Evolutionary conservation across 345 rosid genomes (phyloP).

Genomic region (Erysimum cheiranthoides): DNA sequence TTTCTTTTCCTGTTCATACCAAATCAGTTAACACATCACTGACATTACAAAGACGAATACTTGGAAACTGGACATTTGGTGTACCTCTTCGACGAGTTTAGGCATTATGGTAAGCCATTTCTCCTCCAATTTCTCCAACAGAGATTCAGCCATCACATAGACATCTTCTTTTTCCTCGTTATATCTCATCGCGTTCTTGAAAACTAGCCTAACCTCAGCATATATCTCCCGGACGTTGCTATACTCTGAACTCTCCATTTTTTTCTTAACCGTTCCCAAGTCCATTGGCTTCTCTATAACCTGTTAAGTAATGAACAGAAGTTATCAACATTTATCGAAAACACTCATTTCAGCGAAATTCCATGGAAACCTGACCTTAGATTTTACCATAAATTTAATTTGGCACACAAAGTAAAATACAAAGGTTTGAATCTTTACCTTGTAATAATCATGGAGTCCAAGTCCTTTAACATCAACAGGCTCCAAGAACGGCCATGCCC

Average conservation of each 20-base stretch:
- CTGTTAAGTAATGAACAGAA: constrained; percentile 46
- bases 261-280: constrained; percentile 67
- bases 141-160: constrained; percentile 72
- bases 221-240: constrained; percentile 81
- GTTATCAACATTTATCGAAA: background rate
- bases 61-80: background rate
- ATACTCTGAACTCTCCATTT: constrained; percentile 70
- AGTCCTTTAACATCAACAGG: constrained; percentile 85
- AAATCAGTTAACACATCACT: constrained; percentile 10
- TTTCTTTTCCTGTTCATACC: constrained; percentile 61
- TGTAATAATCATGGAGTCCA: constrained; percentile 71
- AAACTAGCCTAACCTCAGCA: constrained; percentile 84
- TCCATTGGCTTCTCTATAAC: constrained; percentile 89
- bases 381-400: background rate
- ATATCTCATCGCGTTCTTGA: constrained; percentile 84
- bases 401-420: background rate
- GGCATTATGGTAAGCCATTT: constrained; percentile 84
- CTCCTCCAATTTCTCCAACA: constrained; percentile 75
- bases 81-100: constrained; percentile 79
- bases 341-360: constrained; percentile 1
- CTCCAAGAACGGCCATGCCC: constrained; percentile 79
- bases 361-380: background rate
- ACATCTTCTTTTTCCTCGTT: constrained; percentile 72
- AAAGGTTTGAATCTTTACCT: constrained; percentile 48
- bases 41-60: constrained; percentile 1